phyloP scores from a whole-genome alignment of 1,139 yeast species.

The Wickerhamomyces sp. region DNA sequence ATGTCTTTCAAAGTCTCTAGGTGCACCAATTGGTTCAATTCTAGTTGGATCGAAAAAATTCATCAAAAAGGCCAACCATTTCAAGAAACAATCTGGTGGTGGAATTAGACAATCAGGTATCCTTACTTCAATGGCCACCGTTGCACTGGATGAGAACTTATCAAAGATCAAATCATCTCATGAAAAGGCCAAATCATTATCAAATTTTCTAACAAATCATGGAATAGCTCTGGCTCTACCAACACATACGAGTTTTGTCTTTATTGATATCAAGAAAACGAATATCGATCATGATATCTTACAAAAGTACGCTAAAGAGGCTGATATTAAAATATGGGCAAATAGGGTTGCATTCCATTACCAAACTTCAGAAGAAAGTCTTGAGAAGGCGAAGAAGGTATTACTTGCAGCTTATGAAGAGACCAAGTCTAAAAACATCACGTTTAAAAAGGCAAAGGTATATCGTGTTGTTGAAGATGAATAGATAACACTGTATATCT shows the following conservation, averaged over 20 bases:
- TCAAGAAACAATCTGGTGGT: constrained; percentile 80
- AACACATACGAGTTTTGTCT: constrained; percentile 70
- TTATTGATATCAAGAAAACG: constrained; percentile 50
- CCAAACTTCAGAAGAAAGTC: constrained; percentile 61
- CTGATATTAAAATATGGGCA: constrained; percentile 53
- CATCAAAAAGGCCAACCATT: constrained; percentile 66
- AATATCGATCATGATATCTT: constrained; percentile 47
- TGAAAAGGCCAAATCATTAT: constrained; percentile 51
- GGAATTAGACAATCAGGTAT: constrained; percentile 80
- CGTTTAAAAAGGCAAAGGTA: neutral
- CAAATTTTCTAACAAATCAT: constrained; percentile 39
- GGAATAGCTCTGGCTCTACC: constrained; percentile 55
- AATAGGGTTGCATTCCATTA: constrained; percentile 70
- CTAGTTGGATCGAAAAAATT: constrained; percentile 53
- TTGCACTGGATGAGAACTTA: constrained; percentile 65
- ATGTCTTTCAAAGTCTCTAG: constrained; percentile 74
- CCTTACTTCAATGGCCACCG: constrained; percentile 62
- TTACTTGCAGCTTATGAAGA: constrained; percentile 50
- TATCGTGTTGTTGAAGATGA: neutral
- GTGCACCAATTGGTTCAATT: constrained; percentile 82
- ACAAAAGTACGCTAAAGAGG: constrained; percentile 40
- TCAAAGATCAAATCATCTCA: constrained; percentile 49
- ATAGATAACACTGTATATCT: too few species aligned
- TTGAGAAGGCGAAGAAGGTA: constrained; percentile 57
- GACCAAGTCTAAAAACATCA: constrained; percentile 25